Evolutionary conservation across 2,329 filamentous ascomycete species (phyloP).

Genomic region (Camillea tinctor): DNA sequence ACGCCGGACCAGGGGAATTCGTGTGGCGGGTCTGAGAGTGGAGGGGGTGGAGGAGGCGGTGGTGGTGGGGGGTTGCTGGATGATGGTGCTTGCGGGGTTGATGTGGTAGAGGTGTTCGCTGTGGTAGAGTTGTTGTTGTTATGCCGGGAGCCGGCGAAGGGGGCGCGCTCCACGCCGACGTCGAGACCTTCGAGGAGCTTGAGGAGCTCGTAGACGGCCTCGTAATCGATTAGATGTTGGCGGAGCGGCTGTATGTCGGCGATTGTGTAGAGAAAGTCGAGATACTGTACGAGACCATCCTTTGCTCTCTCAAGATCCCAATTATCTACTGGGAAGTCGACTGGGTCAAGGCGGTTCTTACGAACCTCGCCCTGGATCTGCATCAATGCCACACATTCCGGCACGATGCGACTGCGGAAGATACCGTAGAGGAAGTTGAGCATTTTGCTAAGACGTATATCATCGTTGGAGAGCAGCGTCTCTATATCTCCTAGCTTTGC

Average conservation of each 20-base stretch:
- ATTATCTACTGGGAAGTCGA: slow-evolving; percentile 89
- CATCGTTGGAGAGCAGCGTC: slow-evolving; percentile 45
- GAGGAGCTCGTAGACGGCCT: slow-evolving; percentile 84
- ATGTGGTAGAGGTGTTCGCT: slow-evolving; percentile 24
- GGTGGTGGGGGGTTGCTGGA: slow-evolving; percentile 38
- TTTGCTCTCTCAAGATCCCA: slow-evolving; percentile 99
- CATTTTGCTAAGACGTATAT: slow-evolving; percentile 56
- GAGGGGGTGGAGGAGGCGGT: slow-evolving; percentile 44
- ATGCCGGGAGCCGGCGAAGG: slow-evolving; percentile 50
- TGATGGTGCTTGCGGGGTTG: slow-evolving; percentile 28
- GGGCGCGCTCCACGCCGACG: slow-evolving; percentile 80
- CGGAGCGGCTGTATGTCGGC: slow-evolving; percentile 84
- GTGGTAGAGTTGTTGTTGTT: slow-evolving; percentile 9
- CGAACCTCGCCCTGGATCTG: slow-evolving; percentile 90
- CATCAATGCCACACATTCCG: slow-evolving; percentile 91
- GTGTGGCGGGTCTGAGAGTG: slow-evolving; percentile 62
- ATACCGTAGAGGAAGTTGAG: slow-evolving; percentile 91
- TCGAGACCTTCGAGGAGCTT: slow-evolving; percentile 85
- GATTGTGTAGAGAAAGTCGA: slow-evolving; percentile 89
- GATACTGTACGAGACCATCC: slow-evolving; percentile 89
- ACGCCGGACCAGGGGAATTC: slow-evolving; percentile 70
- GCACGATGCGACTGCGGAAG: slow-evolving; percentile 88
- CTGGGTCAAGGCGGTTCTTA: slow-evolving; percentile 68
- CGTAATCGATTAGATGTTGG: slow-evolving; percentile 84
- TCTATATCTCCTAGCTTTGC: slow-evolving; percentile 23